phyloP scores from a whole-genome alignment of 2,329 filamentous ascomycete genomes.

The Neonectria hederae region DNA sequence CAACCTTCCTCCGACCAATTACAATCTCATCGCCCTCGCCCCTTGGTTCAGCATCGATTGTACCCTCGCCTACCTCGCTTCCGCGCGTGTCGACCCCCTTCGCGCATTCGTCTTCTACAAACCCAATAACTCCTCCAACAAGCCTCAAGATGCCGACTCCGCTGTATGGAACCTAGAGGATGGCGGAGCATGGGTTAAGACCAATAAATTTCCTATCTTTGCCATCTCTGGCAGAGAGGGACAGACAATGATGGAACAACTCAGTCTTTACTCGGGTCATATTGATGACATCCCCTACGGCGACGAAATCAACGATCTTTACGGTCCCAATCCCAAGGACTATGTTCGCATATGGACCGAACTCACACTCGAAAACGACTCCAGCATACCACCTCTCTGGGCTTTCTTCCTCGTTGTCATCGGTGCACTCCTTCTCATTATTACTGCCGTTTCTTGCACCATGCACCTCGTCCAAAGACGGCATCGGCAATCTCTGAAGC shows the following conservation, averaged over 20 bases:
- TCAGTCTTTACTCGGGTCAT: conserved; percentile 81
- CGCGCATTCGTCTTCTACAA: conserved; percentile 72
- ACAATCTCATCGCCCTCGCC: conserved; percentile 81
- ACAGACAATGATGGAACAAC: conserved; percentile 72
- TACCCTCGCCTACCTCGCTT: conserved; percentile 75
- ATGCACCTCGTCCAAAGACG: conserved; percentile 83
- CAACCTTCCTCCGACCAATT: conserved; percentile 75
- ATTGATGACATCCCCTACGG: conserved; percentile 69
- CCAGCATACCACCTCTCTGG: conserved; percentile 78
- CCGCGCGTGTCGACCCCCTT: conserved; percentile 66
- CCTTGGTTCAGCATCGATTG: conserved; percentile 85
- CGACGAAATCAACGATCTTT: conserved; percentile 62
- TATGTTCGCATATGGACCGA: conserved; percentile 70
- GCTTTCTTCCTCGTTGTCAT: conserved; percentile 78
- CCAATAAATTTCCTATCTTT: conserved; percentile 83
- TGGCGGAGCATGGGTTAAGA: conserved; percentile 73
- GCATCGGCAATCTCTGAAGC: conserved; percentile 72
- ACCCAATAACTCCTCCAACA: conserved; percentile 62
- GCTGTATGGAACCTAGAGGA: conserved; percentile 76
- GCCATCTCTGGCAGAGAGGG: conserved; percentile 78
- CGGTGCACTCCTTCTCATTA: conserved; percentile 74
- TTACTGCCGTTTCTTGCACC: conserved; percentile 71
- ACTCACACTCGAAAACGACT: conserved; percentile 57
- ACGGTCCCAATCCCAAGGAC: conserved; percentile 64
- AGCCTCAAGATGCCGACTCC: conserved; percentile 73